Percentiles rank a stretch among this genome's conserved stretches.
These are phyloP conservation scores for Cryptococcus sp. DNA, from an alignment of 1,284 basidiomycete species.

Conservation along the genomic window DNA sequence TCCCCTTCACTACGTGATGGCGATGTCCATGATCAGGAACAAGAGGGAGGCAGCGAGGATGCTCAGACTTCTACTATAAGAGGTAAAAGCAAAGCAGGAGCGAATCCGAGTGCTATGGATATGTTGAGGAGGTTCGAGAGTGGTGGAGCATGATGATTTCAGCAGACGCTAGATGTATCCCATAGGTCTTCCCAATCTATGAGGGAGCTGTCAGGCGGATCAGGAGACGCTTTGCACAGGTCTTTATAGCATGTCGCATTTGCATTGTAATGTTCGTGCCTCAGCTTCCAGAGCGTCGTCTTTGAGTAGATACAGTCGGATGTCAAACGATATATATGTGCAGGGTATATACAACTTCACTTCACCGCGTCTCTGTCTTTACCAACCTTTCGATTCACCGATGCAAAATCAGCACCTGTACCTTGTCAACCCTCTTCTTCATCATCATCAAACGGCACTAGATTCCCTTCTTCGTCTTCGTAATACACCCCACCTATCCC, in stretches of 20 bases:
- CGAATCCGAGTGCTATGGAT: slow-evolving; percentile 26
- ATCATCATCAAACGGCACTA: slow-evolving; percentile 21
- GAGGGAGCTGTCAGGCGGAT: not conserved
- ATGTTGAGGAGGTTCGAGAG: slow-evolving; percentile 30
- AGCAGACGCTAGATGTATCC: too few relatives aligned
- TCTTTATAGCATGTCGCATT: too few relatives aligned
- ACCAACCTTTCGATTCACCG: not conserved
- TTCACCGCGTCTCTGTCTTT: not conserved
- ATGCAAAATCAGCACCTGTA: too few relatives aligned
- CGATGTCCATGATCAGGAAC: not conserved
- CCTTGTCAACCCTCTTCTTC: not conserved
- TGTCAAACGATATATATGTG: slow-evolving; percentile 2
- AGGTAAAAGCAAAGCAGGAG: slow-evolving; percentile 1
- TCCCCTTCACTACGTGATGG: not conserved
- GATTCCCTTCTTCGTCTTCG: slow-evolving; percentile 29
- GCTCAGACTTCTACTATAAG: too few relatives aligned
- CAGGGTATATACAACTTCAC: slow-evolving; percentile 6
- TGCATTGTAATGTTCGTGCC: too few relatives aligned
- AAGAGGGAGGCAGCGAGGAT: too few relatives aligned
- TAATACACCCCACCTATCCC: slow-evolving; percentile 28
- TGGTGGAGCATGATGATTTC: slow-evolving; percentile 2
- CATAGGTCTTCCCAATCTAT: too few relatives aligned
- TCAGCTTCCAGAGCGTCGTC: too few relatives aligned
- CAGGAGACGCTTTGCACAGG: too few relatives aligned
- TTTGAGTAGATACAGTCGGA: too few relatives aligned